Evolutionary conservation across 202 grass and related monocot species (phyloP), one percentile per base, ranked within the genome.

Genomic region (Sporobolus alterniflorus): DNA sequence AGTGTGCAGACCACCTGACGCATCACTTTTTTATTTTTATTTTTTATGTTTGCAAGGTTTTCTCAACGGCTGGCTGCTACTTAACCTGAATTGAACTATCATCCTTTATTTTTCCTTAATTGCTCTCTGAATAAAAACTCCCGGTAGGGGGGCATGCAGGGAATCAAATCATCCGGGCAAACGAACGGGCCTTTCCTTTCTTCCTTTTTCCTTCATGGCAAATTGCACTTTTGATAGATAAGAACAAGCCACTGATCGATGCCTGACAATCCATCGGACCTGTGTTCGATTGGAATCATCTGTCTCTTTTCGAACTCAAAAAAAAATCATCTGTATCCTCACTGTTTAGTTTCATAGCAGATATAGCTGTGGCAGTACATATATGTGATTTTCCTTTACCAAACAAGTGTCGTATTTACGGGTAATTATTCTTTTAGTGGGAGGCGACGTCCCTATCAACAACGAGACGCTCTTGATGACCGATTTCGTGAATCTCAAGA

Each of bases 41-140:
- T n/a, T n/a, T n/a, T n/a, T n/a, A n/a, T n/a, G n/a, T n/a, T n/a
- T n/a, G n/a, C n/a, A n/a, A n/a, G n/a, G n/a, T n/a, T n/a, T n/a
- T n/a, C n/a, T n/a, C n/a, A n/a, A n/a, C n/a, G n/a, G n/a, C n/a
- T n/a, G n/a, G n/a, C n/a, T n/a, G n/a, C n/a, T n/a, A n/a, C n/a
- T n/a, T n/a, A n/a, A n/a, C n/a, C n/a, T n/a, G n/a, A n/a, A 77
- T 61, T 64, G 51, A 74, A 79, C 74, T 83, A 51, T 86, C 74
- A 32, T 90, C 83, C 88, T 79, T 83, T 69, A 74, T 79, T 85
- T 82, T 90, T 83, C 74, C 43, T 30, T n/a, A n/a, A n/a, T n/a
- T 70, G 29, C 21, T 52, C 78, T 28, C 50, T 36, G 22, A 66
- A 68, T 14, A 69, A 42, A 66, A 78, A 33, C 4, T 82, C 73